These are phyloP conservation scores for Lasiosphaeriaceae sp. DNA, from an alignment of 495 filamentous ascomycete genomes.

Conservation along the genomic window DNA sequence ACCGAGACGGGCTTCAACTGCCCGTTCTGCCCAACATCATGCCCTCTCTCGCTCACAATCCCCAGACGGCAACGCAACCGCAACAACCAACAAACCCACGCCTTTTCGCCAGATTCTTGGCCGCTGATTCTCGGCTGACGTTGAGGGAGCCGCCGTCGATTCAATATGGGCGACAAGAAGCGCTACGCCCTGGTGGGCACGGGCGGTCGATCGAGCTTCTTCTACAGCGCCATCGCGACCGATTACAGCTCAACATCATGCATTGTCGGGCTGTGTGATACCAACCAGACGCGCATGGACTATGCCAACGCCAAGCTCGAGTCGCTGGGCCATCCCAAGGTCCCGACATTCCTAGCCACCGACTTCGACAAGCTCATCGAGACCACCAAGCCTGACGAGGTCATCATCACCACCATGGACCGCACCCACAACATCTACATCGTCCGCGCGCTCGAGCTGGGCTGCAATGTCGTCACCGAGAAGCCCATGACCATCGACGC, in stretches of 20 bases:
- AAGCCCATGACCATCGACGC: slow-evolving; percentile 59
- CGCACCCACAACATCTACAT: slow-evolving; percentile 56
- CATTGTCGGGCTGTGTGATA: slow-evolving; percentile 50
- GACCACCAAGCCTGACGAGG: slow-evolving; percentile 50
- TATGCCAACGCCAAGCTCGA: slow-evolving; percentile 37
- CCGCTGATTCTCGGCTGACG: too few relatives aligned
- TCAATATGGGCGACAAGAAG: slow-evolving; percentile 19
- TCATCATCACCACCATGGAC: slow-evolving; percentile 58
- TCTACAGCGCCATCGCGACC: slow-evolving; percentile 50
- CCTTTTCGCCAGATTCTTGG: too few relatives aligned
- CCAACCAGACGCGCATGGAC: slow-evolving; percentile 44
- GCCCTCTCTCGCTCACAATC: not conserved
- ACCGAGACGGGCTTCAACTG: slow-evolving; percentile 8
- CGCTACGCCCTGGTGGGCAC: slow-evolving; percentile 45
- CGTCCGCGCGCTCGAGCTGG: slow-evolving; percentile 49
- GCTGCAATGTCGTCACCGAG: slow-evolving; percentile 55
- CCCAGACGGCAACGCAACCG: too few relatives aligned
- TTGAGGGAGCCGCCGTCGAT: too few relatives aligned
- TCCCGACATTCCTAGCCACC: slow-evolving; percentile 48
- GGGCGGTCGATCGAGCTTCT: slow-evolving; percentile 46
- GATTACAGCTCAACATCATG: slow-evolving; percentile 44
- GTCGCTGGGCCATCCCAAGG: slow-evolving; percentile 27
- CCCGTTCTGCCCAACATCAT: not conserved
- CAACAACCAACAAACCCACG: not conserved
- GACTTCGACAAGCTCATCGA: slow-evolving; percentile 53